Conservation (phyloP, 352 stramenopile genomes). For the Lagenidium sp. region DNA sequence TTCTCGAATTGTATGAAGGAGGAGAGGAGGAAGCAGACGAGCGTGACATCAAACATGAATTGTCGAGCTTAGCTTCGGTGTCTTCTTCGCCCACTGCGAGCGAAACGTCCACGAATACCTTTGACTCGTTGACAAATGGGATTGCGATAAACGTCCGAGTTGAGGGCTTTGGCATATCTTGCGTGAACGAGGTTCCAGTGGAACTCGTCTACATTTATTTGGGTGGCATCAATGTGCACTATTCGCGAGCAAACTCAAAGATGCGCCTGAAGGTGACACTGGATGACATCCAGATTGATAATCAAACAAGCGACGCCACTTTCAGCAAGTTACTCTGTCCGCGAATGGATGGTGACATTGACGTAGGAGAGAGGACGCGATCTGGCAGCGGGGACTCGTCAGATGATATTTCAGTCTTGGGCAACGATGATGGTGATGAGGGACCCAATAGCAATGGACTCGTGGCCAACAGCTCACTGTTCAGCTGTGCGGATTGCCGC, state of each 20-base stretch:
- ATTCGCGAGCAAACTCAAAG: constrained; percentile 68
- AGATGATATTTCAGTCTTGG: not conserved
- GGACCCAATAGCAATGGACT: constrained; percentile 23
- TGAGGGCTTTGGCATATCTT: constrained; percentile 77
- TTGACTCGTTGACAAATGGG: constrained; percentile 56
- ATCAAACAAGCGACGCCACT: constrained; percentile 77
- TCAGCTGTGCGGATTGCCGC: constrained; percentile 79
- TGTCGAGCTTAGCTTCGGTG: constrained; percentile 52
- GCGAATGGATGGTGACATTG: constrained; percentile 37
- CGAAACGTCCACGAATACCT: constrained; percentile 65
- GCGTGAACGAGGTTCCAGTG: constrained; percentile 79
- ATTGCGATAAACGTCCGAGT: constrained; percentile 62
- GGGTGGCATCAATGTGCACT: constrained; percentile 68
- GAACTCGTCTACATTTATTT: constrained; percentile 85
- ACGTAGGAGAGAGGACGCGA: no score
- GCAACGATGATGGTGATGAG: constrained; percentile 9
- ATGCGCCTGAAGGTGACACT: constrained; percentile 83
- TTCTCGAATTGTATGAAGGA: constrained; percentile 87
- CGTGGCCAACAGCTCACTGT: constrained; percentile 56
- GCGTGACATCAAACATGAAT: constrained; percentile 66
- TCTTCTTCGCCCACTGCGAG: constrained; percentile 66
- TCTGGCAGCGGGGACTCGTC: no score
- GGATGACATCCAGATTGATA: constrained; percentile 82
- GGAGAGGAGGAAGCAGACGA: constrained; percentile 83
- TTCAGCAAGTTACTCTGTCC: constrained; percentile 81